These are phyloP conservation scores for Fusarium haematococcum DNA, from an alignment of 2,329 filamentous ascomycete species.

Conservation along the genomic window DNA sequence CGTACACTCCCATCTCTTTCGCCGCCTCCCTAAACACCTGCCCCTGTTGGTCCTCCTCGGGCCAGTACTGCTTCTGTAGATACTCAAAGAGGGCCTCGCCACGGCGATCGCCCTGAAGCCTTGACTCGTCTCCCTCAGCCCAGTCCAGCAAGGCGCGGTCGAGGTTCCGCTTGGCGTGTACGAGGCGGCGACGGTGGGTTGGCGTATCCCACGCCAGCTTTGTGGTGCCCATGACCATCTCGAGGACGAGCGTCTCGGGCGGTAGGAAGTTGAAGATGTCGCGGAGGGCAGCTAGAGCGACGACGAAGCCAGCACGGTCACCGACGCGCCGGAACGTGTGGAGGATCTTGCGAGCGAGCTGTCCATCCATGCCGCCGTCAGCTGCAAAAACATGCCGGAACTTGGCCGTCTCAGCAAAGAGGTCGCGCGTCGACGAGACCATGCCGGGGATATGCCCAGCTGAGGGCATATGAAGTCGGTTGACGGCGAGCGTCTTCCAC, in stretches of 20 bases:
- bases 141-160: slow-evolving; percentile 52
- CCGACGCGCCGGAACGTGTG: slow-evolving; percentile 62
- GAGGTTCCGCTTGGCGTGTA: slow-evolving; percentile 56
- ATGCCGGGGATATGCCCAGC: slow-evolving; percentile 47
- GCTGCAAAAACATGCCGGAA: slow-evolving; percentile 59
- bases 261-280: slow-evolving; percentile 58
- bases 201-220: slow-evolving; percentile 58
- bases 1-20: slow-evolving; percentile 58
- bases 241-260: slow-evolving; percentile 59
- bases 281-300: slow-evolving; percentile 58
- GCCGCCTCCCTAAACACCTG: slow-evolving; percentile 49
- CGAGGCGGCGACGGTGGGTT: slow-evolving; percentile 54
- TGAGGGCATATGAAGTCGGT: slow-evolving; percentile 56
- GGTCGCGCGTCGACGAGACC: slow-evolving; percentile 50
- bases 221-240: slow-evolving; percentile 59
- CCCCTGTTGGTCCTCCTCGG: slow-evolving; percentile 40
- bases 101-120: slow-evolving; percentile 52
- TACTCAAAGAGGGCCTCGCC: slow-evolving; percentile 57
- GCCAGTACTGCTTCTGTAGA: slow-evolving; percentile 55
- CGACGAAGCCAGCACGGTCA: slow-evolving; percentile 59
- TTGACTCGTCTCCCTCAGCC: slow-evolving; percentile 47
- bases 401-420: slow-evolving; percentile 64
- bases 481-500: slow-evolving; percentile 70
- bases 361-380: slow-evolving; percentile 55
- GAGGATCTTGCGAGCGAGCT: slow-evolving; percentile 62